Conservation (phyloP, 1,284 basidiomycete species). For the Malassezia nana region DNA sequence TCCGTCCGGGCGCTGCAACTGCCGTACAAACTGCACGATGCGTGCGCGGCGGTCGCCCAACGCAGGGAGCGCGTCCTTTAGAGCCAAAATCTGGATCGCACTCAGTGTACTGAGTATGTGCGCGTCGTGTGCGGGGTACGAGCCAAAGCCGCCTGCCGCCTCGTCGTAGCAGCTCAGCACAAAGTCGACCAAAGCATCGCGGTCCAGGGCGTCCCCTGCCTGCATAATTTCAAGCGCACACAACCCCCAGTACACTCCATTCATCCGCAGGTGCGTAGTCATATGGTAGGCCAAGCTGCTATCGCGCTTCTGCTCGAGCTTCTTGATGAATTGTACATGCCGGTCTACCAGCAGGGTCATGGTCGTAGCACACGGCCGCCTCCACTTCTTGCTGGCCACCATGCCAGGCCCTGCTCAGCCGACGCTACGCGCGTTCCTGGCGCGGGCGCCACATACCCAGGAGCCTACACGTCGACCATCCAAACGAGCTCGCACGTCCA, state of each 20-base stretch:
- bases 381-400: neutral
- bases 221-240: constrained; percentile 75
- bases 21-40: constrained; percentile 64
- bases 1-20: constrained; percentile 61
- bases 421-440: neutral
- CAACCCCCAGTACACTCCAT: constrained; percentile 93
- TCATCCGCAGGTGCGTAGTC: constrained; percentile 84
- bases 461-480: neutral
- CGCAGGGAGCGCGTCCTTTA: constrained; percentile 67
- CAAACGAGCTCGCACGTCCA: neutral
- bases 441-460: too few relatives aligned
- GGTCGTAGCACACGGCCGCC: neutral
- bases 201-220: constrained; percentile 63
- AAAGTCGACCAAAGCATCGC: constrained; percentile 75
- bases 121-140: constrained; percentile 84
- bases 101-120: constrained; percentile 78
- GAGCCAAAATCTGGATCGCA: constrained; percentile 81
- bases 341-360: constrained; percentile 11
- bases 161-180: constrained; percentile 76
- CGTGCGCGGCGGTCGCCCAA: constrained; percentile 52
- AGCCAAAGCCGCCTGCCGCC: constrained; percentile 66
- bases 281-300: constrained; percentile 63
- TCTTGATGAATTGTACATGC: constrained; percentile 18
- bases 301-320: constrained; percentile 17
- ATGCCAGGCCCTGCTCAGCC: neutral